Base-by-base conservation (phyloP, 1,139 yeast genomes). In the Sugiyamaella japonica region DNA sequence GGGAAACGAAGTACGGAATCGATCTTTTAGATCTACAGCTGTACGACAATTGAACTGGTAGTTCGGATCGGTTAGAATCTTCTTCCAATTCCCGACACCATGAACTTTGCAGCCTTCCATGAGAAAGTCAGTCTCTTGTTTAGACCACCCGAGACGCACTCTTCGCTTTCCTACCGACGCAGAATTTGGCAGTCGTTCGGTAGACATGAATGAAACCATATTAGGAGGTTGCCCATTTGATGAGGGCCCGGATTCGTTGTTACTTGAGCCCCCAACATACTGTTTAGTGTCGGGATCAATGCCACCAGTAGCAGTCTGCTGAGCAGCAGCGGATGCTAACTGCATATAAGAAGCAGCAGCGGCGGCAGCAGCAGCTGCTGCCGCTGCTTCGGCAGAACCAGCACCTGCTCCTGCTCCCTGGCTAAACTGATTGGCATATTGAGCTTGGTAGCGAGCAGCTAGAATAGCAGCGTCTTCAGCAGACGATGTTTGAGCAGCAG, bases 21-120 rank as follows among this genome's bases (percentile, higher is more conserved):
- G 66, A 59, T 73, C 75, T 57, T 72, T 72, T 42, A 73, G 66
- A 56, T 73, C 69, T 20, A 75, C 77, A 2, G 78, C 77, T n/a
- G 77, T 74, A 28, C 78, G 70, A 59, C 70, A 68, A 58, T 74
- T 72, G 67, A 75, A 75, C 48, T 66, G 66, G 59, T 70, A 70
- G 13, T 63, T 56, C 10, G 75, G 72, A 58, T 75, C 78, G 20
- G 70, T 69, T 43, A 75, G 64, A 39, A 75, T 75, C 65, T 74
- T 75, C 60, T 75, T 75, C 78, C 78, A 75, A 66, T 75, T 75
- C 42, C 78, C 78, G 5, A 75, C 78, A 6, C 78, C 78, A 54
- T 75, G 74, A 53, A 66, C 66, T 49, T 67, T 66, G 62, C 78
- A 75, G 17, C 78, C 78, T 48, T 73, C 73, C 66, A 75, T 67